Evolutionary conservation across 768 basidiomycete genomes (phyloP).

Genomic region (Russula abietina): DNA sequence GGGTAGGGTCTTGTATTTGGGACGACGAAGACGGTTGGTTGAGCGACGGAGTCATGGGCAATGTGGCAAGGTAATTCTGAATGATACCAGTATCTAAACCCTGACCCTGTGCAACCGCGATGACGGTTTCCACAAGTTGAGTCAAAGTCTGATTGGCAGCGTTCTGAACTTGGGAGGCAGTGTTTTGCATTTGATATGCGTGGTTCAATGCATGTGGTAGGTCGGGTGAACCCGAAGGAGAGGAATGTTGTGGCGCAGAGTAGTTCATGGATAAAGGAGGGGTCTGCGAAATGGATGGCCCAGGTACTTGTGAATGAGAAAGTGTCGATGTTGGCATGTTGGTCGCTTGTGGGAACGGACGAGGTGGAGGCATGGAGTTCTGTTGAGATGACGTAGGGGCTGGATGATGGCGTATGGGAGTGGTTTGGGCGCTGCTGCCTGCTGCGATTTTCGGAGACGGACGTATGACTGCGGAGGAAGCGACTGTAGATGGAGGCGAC

Average conservation of each 20-base stretch:
- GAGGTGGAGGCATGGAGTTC: background rate
- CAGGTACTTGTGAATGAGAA: background rate
- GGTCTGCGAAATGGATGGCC: background rate
- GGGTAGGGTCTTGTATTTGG: background rate
- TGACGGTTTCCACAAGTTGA: slow-evolving; percentile 20
- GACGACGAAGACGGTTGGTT: background rate
- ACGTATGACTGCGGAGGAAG: background rate
- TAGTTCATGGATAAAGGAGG: background rate
- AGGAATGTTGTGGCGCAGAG: background rate
- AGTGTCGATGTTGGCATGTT: background rate
- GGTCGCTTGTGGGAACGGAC: background rate
- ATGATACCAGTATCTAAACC: slow-evolving; percentile 16
- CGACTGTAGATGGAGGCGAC: background rate
- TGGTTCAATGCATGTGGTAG: slow-evolving; percentile 12
- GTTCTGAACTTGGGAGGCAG: slow-evolving; percentile 10
- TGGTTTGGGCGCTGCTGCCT: background rate
- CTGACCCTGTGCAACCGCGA: slow-evolving; percentile 21
- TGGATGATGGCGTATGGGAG: background rate
- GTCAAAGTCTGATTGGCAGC: slow-evolving; percentile 16
- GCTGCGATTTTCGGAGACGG: background rate
- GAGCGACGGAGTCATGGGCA: slow-evolving; percentile 10
- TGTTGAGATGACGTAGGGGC: slow-evolving; percentile 1
- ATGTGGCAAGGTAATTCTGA: slow-evolving; percentile 17
- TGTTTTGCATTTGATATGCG: slow-evolving; percentile 16
- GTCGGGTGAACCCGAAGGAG: background rate